Conservation (phyloP, 129 eudicot species). For the Flaveria robusta region DNA sequence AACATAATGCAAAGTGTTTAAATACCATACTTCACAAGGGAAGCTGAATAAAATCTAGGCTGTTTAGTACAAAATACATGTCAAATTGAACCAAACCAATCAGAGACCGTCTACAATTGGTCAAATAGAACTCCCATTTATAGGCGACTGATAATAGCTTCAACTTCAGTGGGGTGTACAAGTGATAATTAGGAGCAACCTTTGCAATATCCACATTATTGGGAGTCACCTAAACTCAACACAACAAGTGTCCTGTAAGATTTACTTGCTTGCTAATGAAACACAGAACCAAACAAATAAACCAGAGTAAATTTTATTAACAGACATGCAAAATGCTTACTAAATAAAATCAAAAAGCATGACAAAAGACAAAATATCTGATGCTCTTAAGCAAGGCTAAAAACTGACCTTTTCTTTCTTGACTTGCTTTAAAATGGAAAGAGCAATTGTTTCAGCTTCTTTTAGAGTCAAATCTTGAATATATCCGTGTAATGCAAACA, state of each 20-base stretch:
- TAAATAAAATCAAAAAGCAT: constrained; percentile 1
- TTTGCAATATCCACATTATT: constrained; percentile 94
- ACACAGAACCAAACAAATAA: not conserved
- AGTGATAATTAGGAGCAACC: constrained; percentile 92
- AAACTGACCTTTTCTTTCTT: constrained; percentile 93
- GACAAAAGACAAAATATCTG: not conserved
- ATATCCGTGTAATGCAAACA: not conserved
- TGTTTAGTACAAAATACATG: constrained; percentile 28
- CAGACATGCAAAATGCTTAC: not conserved
- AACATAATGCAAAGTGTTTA: constrained; percentile 18
- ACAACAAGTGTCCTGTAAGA: not conserved
- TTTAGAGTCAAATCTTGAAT: constrained; percentile 77
- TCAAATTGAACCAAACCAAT: constrained; percentile 2
- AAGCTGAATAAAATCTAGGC: constrained; percentile 15
- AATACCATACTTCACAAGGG: not conserved
- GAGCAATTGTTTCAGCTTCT: constrained; percentile 96
- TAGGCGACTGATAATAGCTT: constrained; percentile 77
- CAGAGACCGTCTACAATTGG: constrained; percentile 13
- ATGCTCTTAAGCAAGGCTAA: not conserved
- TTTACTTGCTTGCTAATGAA: not conserved
- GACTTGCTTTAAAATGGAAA: constrained; percentile 95
- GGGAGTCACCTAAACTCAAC: constrained; percentile 72
- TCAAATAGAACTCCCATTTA: constrained; percentile 24
- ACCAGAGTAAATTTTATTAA: not conserved
- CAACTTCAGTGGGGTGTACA: constrained; percentile 88